These are phyloP conservation scores for Anisodus tanguticus DNA, from an alignment of 257 asterid genomes.

Conservation along the genomic window DNA sequence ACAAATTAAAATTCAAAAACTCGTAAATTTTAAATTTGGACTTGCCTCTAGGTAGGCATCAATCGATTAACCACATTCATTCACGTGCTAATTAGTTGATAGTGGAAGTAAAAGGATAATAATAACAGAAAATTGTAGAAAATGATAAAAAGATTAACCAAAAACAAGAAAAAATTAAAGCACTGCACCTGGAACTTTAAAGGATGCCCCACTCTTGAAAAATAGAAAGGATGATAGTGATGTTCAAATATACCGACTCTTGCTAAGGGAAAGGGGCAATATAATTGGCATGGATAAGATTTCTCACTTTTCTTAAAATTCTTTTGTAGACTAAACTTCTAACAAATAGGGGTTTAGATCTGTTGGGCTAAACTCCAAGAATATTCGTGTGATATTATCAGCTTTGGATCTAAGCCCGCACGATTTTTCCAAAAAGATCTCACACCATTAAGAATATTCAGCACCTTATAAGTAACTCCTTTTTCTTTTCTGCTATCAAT, in stretches of 20 bases:
- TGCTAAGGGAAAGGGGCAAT: background rate
- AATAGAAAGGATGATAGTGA: background rate
- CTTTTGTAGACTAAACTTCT: background rate
- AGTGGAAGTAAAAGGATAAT: background rate
- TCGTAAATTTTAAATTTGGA: too few relatives aligned
- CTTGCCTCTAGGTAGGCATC: too few relatives aligned
- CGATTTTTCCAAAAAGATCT: too few relatives aligned
- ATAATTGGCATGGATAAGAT: slow-evolving; percentile 1
- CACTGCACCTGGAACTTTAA: background rate
- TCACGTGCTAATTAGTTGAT: background rate
- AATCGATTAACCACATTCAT: background rate
- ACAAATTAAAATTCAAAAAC: too few relatives aligned
- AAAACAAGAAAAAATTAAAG: too few relatives aligned
- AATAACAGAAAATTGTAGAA: background rate
- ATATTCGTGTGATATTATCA: too few relatives aligned
- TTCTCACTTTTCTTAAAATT: background rate
- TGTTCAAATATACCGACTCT: slow-evolving; percentile 13
- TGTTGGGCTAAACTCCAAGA: too few relatives aligned
- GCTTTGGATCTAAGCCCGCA: too few relatives aligned
- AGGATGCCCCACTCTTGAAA: background rate
- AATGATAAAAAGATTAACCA: background rate
- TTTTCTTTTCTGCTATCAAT: too few relatives aligned
- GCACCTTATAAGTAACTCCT: too few relatives aligned
- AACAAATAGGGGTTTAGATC: too few relatives aligned
- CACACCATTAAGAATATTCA: too few relatives aligned